These are phyloP conservation scores for Mycena venus DNA, from an alignment of 768 basidiomycete species.

Conservation along the genomic window DNA sequence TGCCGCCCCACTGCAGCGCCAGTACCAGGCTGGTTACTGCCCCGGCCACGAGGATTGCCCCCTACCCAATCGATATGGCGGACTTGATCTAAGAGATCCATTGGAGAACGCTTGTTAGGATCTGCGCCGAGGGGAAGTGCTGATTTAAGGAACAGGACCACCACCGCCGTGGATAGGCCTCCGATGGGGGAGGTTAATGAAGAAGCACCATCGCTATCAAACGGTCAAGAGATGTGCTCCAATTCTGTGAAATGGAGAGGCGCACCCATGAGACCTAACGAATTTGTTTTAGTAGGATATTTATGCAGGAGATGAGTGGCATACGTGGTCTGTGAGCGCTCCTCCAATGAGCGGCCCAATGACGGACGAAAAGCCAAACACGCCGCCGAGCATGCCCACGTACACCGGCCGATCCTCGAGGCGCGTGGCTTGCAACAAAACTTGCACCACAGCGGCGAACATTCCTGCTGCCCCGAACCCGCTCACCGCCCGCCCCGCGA, in stretches of 20 bases:
- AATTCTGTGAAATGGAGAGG: background rate
- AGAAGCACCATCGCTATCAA: constrained; percentile 7
- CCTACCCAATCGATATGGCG: constrained; percentile 53
- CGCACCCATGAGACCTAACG: background rate
- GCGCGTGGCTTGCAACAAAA: constrained; percentile 48
- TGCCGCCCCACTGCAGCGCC: constrained; percentile 60
- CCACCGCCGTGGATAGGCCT: constrained; percentile 26
- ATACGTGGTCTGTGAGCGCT: constrained; percentile 40
- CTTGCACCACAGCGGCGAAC: constrained; percentile 41
- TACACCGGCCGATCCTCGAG: constrained; percentile 45
- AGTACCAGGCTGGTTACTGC: constrained; percentile 53
- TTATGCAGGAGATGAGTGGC: background rate
- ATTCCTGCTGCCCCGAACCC: constrained; percentile 32
- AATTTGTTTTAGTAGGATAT: background rate
- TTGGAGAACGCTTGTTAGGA: constrained; percentile 5
- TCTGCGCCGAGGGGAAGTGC: constrained; percentile 29
- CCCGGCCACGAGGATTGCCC: constrained; percentile 47
- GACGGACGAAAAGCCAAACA: constrained; percentile 25
- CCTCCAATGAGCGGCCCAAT: constrained; percentile 44
- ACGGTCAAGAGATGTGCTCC: background rate
- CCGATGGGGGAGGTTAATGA: constrained; percentile 33
- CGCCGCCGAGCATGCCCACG: constrained; percentile 44
- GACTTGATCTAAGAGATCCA: constrained; percentile 27
- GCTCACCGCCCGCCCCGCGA: constrained; percentile 13
- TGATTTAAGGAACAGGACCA: constrained; percentile 23